phyloP scores from a whole-genome alignment of 2,329 filamentous ascomycete species.

The Amphichorda felina region DNA sequence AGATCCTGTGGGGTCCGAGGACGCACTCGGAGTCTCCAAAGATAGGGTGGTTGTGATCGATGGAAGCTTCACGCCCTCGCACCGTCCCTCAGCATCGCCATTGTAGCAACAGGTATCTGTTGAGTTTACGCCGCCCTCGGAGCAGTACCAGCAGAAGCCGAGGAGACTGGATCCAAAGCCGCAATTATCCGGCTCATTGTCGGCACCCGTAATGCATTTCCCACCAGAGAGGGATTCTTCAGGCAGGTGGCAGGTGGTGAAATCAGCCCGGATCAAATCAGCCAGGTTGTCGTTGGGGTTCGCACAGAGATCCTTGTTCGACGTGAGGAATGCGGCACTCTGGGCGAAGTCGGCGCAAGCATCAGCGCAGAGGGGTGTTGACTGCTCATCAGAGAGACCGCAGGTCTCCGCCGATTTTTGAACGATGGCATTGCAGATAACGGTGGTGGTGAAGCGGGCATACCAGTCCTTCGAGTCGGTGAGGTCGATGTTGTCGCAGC shows the following conservation, averaged over 20 bases:
- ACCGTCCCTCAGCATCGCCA: slow-evolving; percentile 62
- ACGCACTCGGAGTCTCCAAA: slow-evolving; percentile 36
- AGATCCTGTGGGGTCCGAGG: slow-evolving; percentile 16
- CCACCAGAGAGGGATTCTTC: slow-evolving; percentile 62
- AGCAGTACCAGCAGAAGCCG: slow-evolving; percentile 82
- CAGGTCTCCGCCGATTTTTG: slow-evolving; percentile 74
- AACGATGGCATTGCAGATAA: slow-evolving; percentile 87
- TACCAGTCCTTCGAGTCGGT: slow-evolving; percentile 74
- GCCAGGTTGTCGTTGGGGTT: slow-evolving; percentile 53
- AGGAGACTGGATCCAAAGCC: slow-evolving; percentile 62
- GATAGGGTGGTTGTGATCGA: slow-evolving; percentile 59
- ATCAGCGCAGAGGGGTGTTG: slow-evolving; percentile 75
- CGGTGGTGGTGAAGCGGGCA: slow-evolving; percentile 83
- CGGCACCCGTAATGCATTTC: slow-evolving; percentile 61
- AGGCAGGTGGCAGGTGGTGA: slow-evolving; percentile 77
- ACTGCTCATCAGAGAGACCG: slow-evolving; percentile 47
- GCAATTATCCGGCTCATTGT: slow-evolving; percentile 80
- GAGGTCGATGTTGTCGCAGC: slow-evolving; percentile 67
- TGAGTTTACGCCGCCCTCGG: slow-evolving; percentile 71
- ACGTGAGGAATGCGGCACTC: slow-evolving; percentile 76
- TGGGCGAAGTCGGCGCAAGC: slow-evolving; percentile 79
- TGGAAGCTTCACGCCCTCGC: slow-evolving; percentile 66
- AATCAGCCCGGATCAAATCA: slow-evolving; percentile 78
- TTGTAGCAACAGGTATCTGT: slow-evolving; percentile 93
- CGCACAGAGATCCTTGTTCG: slow-evolving; percentile 62